Evolutionary conservation across 1,284 basidiomycete genomes (phyloP).

Genomic region (Irpex rosettiformis): DNA sequence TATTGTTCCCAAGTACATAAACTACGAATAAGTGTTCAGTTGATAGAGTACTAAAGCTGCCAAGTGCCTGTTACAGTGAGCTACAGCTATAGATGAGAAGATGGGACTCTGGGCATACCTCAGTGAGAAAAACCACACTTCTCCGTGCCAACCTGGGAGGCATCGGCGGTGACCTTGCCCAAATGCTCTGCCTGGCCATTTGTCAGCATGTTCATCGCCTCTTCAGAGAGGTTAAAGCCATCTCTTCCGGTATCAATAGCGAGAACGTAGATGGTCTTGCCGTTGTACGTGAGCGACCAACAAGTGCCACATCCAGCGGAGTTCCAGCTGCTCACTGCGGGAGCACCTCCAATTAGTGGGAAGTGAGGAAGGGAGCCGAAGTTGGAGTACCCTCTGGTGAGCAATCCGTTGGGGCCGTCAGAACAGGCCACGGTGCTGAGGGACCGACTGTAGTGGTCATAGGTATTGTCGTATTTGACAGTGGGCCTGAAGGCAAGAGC

Average conservation of each 20-base stretch:
- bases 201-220: slow-evolving; percentile 23
- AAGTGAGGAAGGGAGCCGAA: slow-evolving; percentile 36
- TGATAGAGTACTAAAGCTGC: no score
- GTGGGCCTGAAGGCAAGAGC: neutral
- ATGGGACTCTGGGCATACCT: neutral
- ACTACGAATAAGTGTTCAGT: no score
- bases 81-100: no score
- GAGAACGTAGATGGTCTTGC: slow-evolving; percentile 30
- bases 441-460: slow-evolving; percentile 30
- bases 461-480: slow-evolving; percentile 34
- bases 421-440: slow-evolving; percentile 40
- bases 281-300: slow-evolving; percentile 34
- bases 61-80: no score
- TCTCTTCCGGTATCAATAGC: slow-evolving; percentile 32
- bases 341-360: slow-evolving; percentile 40
- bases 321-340: slow-evolving; percentile 31
- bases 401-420: slow-evolving; percentile 35
- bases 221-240: slow-evolving; percentile 19
- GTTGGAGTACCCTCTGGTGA: slow-evolving; percentile 35
- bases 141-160: neutral
- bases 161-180: slow-evolving; percentile 16
- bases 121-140: neutral
- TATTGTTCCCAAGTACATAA: no score
- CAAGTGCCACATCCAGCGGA: slow-evolving; percentile 34
- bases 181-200: slow-evolving; percentile 14